Conservation (phyloP, 139 green algal genomes). For the Marvania coccoides region DNA sequence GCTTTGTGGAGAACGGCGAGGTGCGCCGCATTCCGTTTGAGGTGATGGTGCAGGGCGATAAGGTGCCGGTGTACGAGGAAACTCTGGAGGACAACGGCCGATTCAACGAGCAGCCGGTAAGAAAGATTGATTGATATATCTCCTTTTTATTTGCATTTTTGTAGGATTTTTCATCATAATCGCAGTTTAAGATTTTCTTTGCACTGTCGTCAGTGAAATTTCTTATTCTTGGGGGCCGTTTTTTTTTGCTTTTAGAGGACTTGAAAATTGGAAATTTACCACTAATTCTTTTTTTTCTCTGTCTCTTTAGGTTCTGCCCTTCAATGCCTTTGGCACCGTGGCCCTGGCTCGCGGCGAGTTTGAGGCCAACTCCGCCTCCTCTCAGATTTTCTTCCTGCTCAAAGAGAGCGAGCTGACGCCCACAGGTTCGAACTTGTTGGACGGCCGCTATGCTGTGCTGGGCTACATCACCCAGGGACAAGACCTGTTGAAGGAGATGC, state of each 20-base stretch:
- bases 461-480: conserved; percentile 80
- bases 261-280: too few relatives aligned
- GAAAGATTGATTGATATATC: too few relatives aligned
- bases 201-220: too few relatives aligned
- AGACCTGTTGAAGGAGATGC: conserved; percentile 37
- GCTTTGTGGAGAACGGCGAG: conserved; percentile 48
- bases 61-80: conserved; percentile 89
- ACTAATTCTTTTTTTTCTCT: too few relatives aligned
- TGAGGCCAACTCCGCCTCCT: conserved; percentile 85
- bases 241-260: too few relatives aligned
- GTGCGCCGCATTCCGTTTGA: conserved; percentile 87
- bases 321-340: conserved; percentile 98
- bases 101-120: conserved; percentile 79
- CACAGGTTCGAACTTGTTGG: conserved; percentile 90
- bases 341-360: conserved; percentile 93
- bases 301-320: too few relatives aligned
- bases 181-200: too few relatives aligned
- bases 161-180: too few relatives aligned
- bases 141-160: too few relatives aligned
- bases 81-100: conserved; percentile 88
- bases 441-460: conserved; percentile 96
- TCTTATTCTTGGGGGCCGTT: too few relatives aligned
- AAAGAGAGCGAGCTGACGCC: conserved; percentile 98
- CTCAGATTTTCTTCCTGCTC: conserved; percentile 93
- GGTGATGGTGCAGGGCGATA: conserved; percentile 78